Conservation (phyloP, 148 eudicot species). For the Linanthus parryae region DNA sequence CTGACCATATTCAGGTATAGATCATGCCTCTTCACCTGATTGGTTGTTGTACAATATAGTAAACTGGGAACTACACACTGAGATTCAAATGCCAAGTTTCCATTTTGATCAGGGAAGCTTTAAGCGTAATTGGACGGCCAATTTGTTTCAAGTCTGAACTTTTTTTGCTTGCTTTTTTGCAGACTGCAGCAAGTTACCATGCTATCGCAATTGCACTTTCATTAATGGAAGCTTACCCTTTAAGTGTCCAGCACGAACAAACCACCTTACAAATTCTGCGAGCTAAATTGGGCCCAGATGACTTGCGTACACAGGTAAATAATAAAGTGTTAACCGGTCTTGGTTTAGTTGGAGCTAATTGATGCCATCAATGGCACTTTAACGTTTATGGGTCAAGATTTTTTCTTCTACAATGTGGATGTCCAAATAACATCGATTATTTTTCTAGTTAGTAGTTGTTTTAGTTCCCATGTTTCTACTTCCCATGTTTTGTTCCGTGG, state of each 20-base stretch:
- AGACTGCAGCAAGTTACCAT: constrained; percentile 99
- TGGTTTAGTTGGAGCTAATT: not conserved
- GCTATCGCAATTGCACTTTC: constrained; percentile 99
- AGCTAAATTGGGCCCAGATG: constrained; percentile 98
- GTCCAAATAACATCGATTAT: no score
- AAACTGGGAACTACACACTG: not conserved
- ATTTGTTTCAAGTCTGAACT: constrained; percentile 1
- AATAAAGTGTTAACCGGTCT: no score
- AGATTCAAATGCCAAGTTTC: no score
- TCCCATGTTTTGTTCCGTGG: not conserved
- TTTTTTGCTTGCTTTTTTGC: constrained; percentile 19
- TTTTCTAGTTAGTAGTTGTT: no score
- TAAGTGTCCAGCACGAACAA: constrained; percentile 99
- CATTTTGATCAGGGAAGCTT: no score
- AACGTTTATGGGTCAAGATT: no score
- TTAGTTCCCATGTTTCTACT: not conserved
- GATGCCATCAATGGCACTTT: not conserved
- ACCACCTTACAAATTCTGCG: constrained; percentile 96
- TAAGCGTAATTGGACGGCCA: no score
- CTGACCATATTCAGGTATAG: constrained; percentile 99
- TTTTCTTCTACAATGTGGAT: no score
- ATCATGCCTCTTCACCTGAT: constrained; percentile 8
- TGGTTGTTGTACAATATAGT: not conserved
- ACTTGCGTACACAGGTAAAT: constrained; percentile 99
- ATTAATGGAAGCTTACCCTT: constrained; percentile 98